These are phyloP conservation scores for Penicillium sp. DNA, from an alignment of 2,329 filamentous ascomycete genomes.

Conservation along the genomic window DNA sequence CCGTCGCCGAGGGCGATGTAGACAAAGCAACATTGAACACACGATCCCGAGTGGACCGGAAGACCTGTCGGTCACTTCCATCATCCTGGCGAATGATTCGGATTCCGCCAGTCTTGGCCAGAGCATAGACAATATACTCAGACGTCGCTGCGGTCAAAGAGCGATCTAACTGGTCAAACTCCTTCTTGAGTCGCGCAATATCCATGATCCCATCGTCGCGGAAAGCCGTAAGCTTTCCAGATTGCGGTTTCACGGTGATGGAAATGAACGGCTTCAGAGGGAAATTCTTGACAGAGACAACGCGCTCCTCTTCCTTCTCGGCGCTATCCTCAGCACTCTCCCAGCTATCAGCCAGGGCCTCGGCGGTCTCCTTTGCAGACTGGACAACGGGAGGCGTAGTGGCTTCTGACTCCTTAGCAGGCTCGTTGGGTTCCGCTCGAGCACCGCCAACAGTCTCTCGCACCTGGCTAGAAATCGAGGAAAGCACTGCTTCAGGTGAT, in stretches of 20 bases:
- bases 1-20: slow-evolving; percentile 56
- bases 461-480: slow-evolving; percentile 31
- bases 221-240: slow-evolving; percentile 57
- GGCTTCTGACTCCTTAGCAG: slow-evolving; percentile 51
- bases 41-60: slow-evolving; percentile 85
- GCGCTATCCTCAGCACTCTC: slow-evolving; percentile 72
- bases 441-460: slow-evolving; percentile 45
- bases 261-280: slow-evolving; percentile 95
- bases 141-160: slow-evolving; percentile 86
- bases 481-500: slow-evolving; percentile 37
- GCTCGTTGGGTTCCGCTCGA: slow-evolving; percentile 35
- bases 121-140: slow-evolving; percentile 89
- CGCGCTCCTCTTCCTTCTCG: slow-evolving; percentile 63
- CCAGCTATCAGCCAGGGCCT: slow-evolving; percentile 78
- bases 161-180: slow-evolving; percentile 95
- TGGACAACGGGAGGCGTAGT: slow-evolving; percentile 51
- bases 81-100: slow-evolving; percentile 93
- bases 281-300: slow-evolving; percentile 86
- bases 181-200: slow-evolving; percentile 92
- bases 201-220: slow-evolving; percentile 81
- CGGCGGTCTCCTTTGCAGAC: slow-evolving; percentile 56
- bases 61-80: slow-evolving; percentile 85
- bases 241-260: slow-evolving; percentile 61
- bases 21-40: slow-evolving; percentile 92
- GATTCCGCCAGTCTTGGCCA: slow-evolving; percentile 88